Evolutionary conservation across 1,284 basidiomycete species (phyloP).

Genomic region (Pascua sp.): DNA sequence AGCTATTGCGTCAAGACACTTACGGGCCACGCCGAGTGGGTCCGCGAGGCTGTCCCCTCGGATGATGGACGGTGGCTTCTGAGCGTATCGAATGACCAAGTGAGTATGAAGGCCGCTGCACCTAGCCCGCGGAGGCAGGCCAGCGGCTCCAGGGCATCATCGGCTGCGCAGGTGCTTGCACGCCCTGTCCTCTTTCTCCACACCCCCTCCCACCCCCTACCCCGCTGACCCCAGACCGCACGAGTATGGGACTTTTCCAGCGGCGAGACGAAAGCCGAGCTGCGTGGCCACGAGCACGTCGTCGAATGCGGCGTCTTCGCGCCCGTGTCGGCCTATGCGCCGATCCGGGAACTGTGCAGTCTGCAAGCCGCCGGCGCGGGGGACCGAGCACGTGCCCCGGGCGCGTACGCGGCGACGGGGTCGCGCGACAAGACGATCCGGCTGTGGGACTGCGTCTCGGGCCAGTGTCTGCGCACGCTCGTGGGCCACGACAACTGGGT

Average conservation of each 20-base stretch:
- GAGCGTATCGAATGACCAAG: constrained; percentile 81
- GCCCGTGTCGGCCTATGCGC: constrained; percentile 66
- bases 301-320: constrained; percentile 81
- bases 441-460: constrained; percentile 76
- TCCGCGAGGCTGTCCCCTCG: constrained; percentile 64
- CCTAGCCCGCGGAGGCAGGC: too few relatives aligned
- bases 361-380: constrained; percentile 33
- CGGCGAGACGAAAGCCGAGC: constrained; percentile 74
- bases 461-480: constrained; percentile 67
- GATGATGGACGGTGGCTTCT: constrained; percentile 71
- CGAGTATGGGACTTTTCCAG: constrained; percentile 73
- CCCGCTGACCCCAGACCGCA: constrained; percentile 61
- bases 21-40: constrained; percentile 66
- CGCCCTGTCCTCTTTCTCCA: too few relatives aligned
- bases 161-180: neutral
- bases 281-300: constrained; percentile 83
- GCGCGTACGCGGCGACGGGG: constrained; percentile 70
- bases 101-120: too few relatives aligned
- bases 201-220: too few relatives aligned
- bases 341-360: constrained; percentile 73
- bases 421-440: constrained; percentile 84
- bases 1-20: constrained; percentile 63
- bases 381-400: constrained; percentile 48
- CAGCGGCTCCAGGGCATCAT: neutral
- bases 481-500: constrained; percentile 83